phyloP scores from a whole-genome alignment of 495 filamentous ascomycete species.

The Rostrohypoxylon terebratum region DNA sequence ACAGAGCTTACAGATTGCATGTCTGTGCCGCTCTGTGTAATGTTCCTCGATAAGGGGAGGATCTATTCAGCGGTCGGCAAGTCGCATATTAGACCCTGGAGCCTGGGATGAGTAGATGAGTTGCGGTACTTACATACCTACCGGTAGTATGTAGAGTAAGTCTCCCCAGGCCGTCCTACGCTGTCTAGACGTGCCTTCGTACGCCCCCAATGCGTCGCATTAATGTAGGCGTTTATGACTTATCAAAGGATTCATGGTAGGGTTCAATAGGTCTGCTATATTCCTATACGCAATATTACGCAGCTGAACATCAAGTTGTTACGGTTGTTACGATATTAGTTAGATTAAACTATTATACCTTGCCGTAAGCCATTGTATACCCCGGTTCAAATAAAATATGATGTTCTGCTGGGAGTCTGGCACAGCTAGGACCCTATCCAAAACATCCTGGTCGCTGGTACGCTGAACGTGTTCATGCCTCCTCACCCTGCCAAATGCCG shows the following conservation, averaged over 20 bases:
- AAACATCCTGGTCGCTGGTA: constrained; percentile 18
- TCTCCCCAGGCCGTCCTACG: neutral
- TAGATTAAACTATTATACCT: constrained; percentile 14
- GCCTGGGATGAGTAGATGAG: neutral
- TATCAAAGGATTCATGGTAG: constrained; percentile 2
- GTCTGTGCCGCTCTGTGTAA: constrained; percentile 30
- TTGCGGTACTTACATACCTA: neutral
- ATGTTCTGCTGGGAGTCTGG: too few relatives aligned
- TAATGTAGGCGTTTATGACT: too few relatives aligned
- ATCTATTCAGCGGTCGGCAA: constrained; percentile 31
- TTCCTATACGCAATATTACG: too few relatives aligned
- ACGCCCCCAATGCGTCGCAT: constrained; percentile 25
- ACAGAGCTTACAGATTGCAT: constrained; percentile 27
- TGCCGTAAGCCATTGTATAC: neutral
- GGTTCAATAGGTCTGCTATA: constrained; percentile 7
- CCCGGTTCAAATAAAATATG: neutral
- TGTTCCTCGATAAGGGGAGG: constrained; percentile 16
- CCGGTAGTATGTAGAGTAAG: too few relatives aligned
- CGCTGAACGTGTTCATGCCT: constrained; percentile 35
- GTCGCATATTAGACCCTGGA: constrained; percentile 21
- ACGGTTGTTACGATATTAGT: constrained; percentile 2
- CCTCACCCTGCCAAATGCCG: constrained; percentile 11
- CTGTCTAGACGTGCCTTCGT: neutral
- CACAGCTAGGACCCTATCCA: constrained; percentile 22
- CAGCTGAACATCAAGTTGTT: neutral